Evolutionary conservation across 345 rosid species (phyloP).

Genomic region (Theobroma cacao): DNA sequence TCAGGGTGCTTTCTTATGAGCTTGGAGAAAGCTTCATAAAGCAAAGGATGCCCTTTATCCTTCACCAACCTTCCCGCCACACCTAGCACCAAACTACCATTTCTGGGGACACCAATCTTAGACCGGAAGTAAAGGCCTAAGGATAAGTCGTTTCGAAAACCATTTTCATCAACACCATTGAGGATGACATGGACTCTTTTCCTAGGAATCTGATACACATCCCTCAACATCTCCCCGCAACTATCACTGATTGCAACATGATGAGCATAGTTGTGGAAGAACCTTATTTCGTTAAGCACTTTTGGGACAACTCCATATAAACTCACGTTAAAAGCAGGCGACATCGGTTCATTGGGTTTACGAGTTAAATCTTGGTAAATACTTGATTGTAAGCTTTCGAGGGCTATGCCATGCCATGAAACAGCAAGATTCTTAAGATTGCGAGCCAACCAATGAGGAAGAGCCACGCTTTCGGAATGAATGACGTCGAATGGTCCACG

Average conservation of each 20-base stretch:
- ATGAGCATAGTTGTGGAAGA: constrained; percentile 72
- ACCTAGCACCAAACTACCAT: constrained; percentile 66
- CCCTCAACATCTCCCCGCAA: constrained; percentile 90
- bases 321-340: constrained; percentile 47
- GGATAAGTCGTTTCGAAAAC: constrained; percentile 38
- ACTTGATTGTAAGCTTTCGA: constrained; percentile 76
- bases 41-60: constrained; percentile 90
- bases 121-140: constrained; percentile 57
- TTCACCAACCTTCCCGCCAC: constrained; percentile 86
- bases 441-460: constrained; percentile 73
- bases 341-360: constrained; percentile 53
- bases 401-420: constrained; percentile 94
- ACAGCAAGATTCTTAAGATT: constrained; percentile 64
- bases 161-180: constrained; percentile 76
- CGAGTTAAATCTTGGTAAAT: constrained; percentile 78
- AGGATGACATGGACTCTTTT: constrained; percentile 87
- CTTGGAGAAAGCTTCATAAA: constrained; percentile 58
- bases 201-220: constrained; percentile 78
- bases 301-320: constrained; percentile 63
- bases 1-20: constrained; percentile 35
- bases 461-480: constrained; percentile 90
- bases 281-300: constrained; percentile 76
- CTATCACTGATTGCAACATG: constrained; percentile 94
- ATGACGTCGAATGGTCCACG: constrained; percentile 63
- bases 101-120: constrained; percentile 44